phyloP scores from a whole-genome alignment of 768 basidiomycete genomes.

The Collybiopsis confluens region DNA sequence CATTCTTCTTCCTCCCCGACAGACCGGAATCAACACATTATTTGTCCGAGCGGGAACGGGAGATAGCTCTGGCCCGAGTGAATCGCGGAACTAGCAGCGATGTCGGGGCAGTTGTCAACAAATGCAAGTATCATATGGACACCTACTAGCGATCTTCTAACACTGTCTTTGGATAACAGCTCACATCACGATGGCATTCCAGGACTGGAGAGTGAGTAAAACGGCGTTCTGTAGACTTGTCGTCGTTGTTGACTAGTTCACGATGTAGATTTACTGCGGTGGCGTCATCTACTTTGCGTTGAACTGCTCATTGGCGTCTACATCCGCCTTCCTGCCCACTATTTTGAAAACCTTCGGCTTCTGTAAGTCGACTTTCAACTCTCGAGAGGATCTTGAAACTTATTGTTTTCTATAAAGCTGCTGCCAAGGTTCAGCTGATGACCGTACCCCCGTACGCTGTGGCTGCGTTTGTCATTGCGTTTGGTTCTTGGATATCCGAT shows the following conservation, averaged over 20 bases:
- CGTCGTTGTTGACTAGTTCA: neutral
- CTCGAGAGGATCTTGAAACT: neutral
- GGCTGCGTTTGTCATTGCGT: slow-evolving; percentile 57
- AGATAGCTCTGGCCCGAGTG: slow-evolving; percentile 63
- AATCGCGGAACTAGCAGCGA: slow-evolving; percentile 66
- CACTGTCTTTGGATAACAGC: slow-evolving; percentile 28
- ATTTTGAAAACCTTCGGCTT: slow-evolving; percentile 73
- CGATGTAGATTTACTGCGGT: slow-evolving; percentile 49
- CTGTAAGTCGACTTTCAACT: slow-evolving; percentile 38
- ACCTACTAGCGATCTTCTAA: neutral
- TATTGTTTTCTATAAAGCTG: slow-evolving; percentile 45
- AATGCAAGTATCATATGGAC: slow-evolving; percentile 32
- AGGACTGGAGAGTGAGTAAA: slow-evolving; percentile 65
- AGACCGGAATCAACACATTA: slow-evolving; percentile 67
- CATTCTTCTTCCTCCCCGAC: slow-evolving; percentile 57
- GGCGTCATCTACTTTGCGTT: slow-evolving; percentile 78
- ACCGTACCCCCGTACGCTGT: slow-evolving; percentile 82
- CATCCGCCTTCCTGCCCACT: slow-evolving; percentile 80
- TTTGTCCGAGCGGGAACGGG: slow-evolving; percentile 49
- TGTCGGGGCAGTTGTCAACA: slow-evolving; percentile 58
- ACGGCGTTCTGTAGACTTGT: neutral
- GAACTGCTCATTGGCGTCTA: slow-evolving; percentile 74
- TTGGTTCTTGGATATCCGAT: slow-evolving; percentile 61
- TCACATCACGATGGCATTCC: slow-evolving; percentile 58
- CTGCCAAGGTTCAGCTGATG: slow-evolving; percentile 64